A percentile compares a stretch with the other conserved stretches of the same genome.
Evolutionary conservation across 495 filamentous ascomycete species (phyloP).

Genomic region (Penicillium daleae): DNA sequence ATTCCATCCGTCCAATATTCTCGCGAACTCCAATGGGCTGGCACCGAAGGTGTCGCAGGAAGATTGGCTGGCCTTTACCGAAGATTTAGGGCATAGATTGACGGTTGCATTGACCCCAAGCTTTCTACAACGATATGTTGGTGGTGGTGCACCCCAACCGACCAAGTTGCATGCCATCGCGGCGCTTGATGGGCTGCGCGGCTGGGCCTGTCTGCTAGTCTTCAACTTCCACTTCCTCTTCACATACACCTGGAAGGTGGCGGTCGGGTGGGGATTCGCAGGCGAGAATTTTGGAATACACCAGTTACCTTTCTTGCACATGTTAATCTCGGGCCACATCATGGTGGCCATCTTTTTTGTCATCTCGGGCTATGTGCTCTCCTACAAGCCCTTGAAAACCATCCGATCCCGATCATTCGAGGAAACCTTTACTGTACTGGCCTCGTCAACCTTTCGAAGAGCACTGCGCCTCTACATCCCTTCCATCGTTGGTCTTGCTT

Average conservation of each 20-base stretch:
- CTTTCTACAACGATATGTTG: constrained; percentile 45
- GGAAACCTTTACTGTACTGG: constrained; percentile 50
- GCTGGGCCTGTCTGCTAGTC: constrained; percentile 55
- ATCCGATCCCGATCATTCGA: constrained; percentile 58
- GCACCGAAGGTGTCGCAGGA: constrained; percentile 28
- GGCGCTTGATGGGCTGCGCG: constrained; percentile 54
- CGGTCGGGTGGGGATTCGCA: constrained; percentile 51
- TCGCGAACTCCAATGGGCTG: constrained; percentile 30
- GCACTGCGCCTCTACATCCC: constrained; percentile 66
- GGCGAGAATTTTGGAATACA: constrained; percentile 57
- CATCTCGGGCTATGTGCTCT: constrained; percentile 70
- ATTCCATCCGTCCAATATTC: constrained; percentile 36
- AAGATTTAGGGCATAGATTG: constrained; percentile 35
- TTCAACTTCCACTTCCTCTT: constrained; percentile 60
- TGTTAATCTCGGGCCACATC: constrained; percentile 66
- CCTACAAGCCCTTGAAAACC: constrained; percentile 64
- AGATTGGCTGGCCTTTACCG: constrained; percentile 36
- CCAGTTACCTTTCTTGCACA: constrained; percentile 65
- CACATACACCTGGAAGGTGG: constrained; percentile 53
- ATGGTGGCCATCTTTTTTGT: constrained; percentile 79
- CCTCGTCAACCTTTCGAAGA: constrained; percentile 68
- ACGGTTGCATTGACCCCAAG: constrained; percentile 44
- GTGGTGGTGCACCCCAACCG: constrained; percentile 35
- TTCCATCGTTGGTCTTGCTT: constrained; percentile 56
- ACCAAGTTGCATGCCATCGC: constrained; percentile 49